These are phyloP conservation scores for Lichtheimia ramosa DNA, from an alignment of 371 early-diverging fungal species.

Conservation along the genomic window DNA sequence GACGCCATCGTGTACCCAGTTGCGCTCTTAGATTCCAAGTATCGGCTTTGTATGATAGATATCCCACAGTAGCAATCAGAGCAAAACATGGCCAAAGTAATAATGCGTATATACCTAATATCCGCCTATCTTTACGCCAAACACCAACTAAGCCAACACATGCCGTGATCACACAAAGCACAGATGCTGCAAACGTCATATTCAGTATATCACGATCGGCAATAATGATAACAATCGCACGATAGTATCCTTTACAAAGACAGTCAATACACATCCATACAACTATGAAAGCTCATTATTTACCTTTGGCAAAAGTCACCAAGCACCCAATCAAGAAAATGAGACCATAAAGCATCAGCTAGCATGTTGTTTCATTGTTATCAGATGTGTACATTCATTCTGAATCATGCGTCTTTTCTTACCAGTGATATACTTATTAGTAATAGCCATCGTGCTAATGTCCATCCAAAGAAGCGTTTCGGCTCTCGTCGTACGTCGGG, in stretches of 20 bases:
- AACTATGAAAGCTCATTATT: background rate
- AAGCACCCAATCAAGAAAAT: slow-evolving; percentile 14
- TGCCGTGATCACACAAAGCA: slow-evolving; percentile 18
- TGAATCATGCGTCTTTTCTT: background rate
- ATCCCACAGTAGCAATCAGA: slow-evolving; percentile 22
- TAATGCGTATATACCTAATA: slow-evolving; percentile 20
- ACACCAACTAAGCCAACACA: slow-evolving; percentile 24
- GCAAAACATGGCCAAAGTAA: slow-evolving; percentile 31
- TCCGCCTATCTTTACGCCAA: slow-evolving; percentile 14
- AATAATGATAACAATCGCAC: slow-evolving; percentile 17
- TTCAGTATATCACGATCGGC: slow-evolving; percentile 14
- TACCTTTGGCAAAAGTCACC: slow-evolving; percentile 15
- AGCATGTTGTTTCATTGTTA: background rate
- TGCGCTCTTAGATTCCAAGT: slow-evolving; percentile 28
- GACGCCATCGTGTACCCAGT: slow-evolving; percentile 31
- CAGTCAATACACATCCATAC: background rate
- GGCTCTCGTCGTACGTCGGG: slow-evolving; percentile 16
- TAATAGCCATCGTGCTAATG: slow-evolving; percentile 25
- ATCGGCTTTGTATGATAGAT: slow-evolving; percentile 25
- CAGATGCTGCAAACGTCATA: slow-evolving; percentile 17
- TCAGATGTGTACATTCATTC: background rate
- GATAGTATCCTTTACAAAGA: slow-evolving; percentile 11
- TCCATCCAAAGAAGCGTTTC: slow-evolving; percentile 18
- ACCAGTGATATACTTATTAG: slow-evolving; percentile 16
- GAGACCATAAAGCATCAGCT: slow-evolving; percentile 17